These are phyloP conservation scores for Salvia hispanica DNA, from an alignment of 257 asterid species.

Conservation along the genomic window DNA sequence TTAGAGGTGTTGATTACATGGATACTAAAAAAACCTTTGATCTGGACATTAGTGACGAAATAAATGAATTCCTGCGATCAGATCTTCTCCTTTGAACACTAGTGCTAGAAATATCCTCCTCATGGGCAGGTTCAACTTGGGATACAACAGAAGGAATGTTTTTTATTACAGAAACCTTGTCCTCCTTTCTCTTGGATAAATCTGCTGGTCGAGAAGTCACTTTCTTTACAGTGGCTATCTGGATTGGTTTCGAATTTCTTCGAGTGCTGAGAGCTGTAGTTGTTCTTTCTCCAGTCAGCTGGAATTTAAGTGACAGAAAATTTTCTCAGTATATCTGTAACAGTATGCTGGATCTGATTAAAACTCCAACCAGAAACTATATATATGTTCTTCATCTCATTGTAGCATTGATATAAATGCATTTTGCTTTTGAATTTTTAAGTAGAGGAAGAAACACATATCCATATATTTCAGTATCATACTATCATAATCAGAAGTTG, in stretches of 20 bases:
- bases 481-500: too few relatives aligned
- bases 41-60: constrained; percentile 63
- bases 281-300: constrained; percentile 47
- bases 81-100: constrained; percentile 49
- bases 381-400: neutral
- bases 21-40: constrained; percentile 55
- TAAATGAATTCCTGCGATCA: constrained; percentile 76
- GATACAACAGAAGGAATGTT: constrained; percentile 42
- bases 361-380: neutral
- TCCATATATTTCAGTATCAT: too few relatives aligned
- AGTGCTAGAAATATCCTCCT: constrained; percentile 44
- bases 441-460: too few relatives aligned
- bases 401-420: too few relatives aligned
- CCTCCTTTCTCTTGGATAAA: constrained; percentile 56
- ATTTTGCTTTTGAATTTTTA: too few relatives aligned
- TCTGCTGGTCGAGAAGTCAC: constrained; percentile 41
- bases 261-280: constrained; percentile 38
- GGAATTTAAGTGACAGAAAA: constrained; percentile 32
- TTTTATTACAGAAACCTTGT: constrained; percentile 43
- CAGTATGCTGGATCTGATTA: constrained; percentile 6
- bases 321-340: constrained; percentile 24
- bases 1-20: constrained; percentile 14
- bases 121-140: constrained; percentile 44
- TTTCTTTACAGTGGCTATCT: constrained; percentile 41
- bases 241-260: constrained; percentile 47